A percentile compares a stretch with the other conserved stretches of the same genome.
Evolutionary conservation across 352 stramenopile species (phyloP).

Genomic region (Lagenidium sp.): DNA sequence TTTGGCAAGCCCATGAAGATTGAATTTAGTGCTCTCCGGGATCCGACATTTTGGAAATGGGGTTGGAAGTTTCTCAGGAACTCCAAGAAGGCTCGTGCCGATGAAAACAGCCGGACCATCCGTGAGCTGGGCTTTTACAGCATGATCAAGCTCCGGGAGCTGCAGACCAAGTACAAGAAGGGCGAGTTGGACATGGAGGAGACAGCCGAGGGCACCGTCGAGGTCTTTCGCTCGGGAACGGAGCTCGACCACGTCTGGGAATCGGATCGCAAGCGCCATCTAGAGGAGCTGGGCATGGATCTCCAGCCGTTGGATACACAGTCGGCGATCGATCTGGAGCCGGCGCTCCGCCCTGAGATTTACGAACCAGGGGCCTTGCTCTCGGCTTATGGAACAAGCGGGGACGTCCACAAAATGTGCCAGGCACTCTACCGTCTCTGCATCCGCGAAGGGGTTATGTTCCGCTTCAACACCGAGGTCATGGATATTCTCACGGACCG

Average conservation of each 20-base stretch:
- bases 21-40: conserved; percentile 68
- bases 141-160: conserved; percentile 74
- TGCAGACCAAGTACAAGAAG: conserved; percentile 71
- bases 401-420: conserved; percentile 86
- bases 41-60: conserved; percentile 85
- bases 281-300: conserved; percentile 72
- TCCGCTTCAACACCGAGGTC: conserved; percentile 81
- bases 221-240: conserved; percentile 49
- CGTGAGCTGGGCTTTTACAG: conserved; percentile 82
- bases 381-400: conserved; percentile 75
- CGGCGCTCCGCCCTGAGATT: conserved; percentile 42
- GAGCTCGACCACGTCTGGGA: conserved; percentile 66
- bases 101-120: conserved; percentile 73
- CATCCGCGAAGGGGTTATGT: conserved; percentile 81
- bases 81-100: conserved; percentile 60
- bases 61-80: conserved; percentile 80
- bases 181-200: conserved; percentile 82
- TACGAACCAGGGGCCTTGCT: conserved; percentile 60
- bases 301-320: conserved; percentile 47
- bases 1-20: conserved; percentile 79
- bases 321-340: conserved; percentile 60
- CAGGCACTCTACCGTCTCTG: conserved; percentile 71
- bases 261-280: conserved; percentile 58
- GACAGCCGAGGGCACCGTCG: conserved; percentile 75
- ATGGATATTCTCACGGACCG: conserved; percentile 71